phyloP scores from a whole-genome alignment of 805 yeast genomes.

The Blastobotrys parvus region DNA sequence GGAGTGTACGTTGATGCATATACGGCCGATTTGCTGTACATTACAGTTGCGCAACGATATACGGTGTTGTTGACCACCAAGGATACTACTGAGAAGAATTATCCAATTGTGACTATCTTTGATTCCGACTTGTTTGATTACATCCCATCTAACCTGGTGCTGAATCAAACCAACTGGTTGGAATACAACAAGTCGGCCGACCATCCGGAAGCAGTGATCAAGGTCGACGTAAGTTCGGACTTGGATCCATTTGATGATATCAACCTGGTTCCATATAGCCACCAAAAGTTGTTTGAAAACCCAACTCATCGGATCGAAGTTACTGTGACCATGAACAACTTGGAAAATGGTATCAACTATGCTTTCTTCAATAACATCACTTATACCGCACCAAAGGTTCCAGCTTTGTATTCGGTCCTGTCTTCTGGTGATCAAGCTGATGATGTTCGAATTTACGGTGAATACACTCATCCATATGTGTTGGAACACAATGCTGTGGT shows the following conservation, averaged over 20 bases:
- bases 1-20: constrained; percentile 78
- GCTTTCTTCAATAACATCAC: constrained; percentile 93
- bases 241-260: constrained; percentile 64
- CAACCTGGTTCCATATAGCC: constrained; percentile 55
- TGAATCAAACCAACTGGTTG: constrained; percentile 71
- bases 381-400: constrained; percentile 74
- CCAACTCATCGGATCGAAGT: constrained; percentile 61
- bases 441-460: constrained; percentile 64
- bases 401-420: constrained; percentile 71
- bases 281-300: constrained; percentile 48
- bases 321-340: constrained; percentile 74
- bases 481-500: constrained; percentile 58
- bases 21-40: constrained; percentile 60
- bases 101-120: constrained; percentile 71
- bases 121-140: constrained; percentile 80
- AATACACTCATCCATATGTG: constrained; percentile 69
- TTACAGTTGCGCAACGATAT: constrained; percentile 90
- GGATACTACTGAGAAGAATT: constrained; percentile 51
- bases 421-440: constrained; percentile 49
- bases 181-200: constrained; percentile 44
- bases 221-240: constrained; percentile 36
- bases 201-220: constrained; percentile 33
- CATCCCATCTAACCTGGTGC: constrained; percentile 51
- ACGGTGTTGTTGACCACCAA: constrained; percentile 71
- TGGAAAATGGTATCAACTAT: constrained; percentile 81